These are phyloP conservation scores for Sistotremastrum niveocremeum DNA, from an alignment of 768 basidiomycete species.

Conservation along the genomic window DNA sequence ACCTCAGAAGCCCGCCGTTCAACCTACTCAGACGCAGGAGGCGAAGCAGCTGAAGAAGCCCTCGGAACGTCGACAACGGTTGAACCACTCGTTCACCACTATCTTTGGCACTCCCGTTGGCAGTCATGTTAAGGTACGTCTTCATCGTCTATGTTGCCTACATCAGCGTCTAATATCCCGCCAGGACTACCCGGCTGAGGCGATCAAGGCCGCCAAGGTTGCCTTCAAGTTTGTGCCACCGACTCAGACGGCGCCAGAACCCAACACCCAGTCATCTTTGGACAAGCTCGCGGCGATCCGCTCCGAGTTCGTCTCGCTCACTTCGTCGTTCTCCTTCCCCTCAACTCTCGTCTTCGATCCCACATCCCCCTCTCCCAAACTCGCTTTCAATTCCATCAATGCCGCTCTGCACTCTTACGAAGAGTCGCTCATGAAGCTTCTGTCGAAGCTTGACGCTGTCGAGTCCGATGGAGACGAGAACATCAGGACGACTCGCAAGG, in stretches of 20 bases:
- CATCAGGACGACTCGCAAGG: conserved; percentile 37
- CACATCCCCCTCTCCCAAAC: conserved; percentile 18
- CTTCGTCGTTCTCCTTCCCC: conserved; percentile 30
- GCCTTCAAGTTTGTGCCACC: no score
- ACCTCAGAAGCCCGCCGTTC: conserved; percentile 20
- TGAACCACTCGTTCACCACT: no score
- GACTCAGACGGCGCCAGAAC: no score
- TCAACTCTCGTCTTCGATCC: conserved; percentile 31
- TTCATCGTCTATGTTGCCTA: no score
- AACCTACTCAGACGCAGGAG: conserved; percentile 14
- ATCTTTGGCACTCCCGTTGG: no score
- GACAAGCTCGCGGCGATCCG: conserved; percentile 25
- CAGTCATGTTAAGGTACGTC: no score
- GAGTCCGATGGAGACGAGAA: conserved; percentile 45
- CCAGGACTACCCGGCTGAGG: no score
- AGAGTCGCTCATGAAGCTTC: conserved; percentile 47
- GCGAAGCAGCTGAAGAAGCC: no score
- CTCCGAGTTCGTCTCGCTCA: conserved; percentile 30
- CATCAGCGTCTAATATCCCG: no score
- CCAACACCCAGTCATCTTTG: conserved; percentile 16
- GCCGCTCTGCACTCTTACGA: conserved; percentile 45
- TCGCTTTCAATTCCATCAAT: conserved; percentile 51
- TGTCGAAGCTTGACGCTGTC: conserved; percentile 56
- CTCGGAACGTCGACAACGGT: no score
- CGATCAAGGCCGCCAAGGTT: no score